phyloP scores from a whole-genome alignment of 768 basidiomycete species.

The Tricholoma matsutake region DNA sequence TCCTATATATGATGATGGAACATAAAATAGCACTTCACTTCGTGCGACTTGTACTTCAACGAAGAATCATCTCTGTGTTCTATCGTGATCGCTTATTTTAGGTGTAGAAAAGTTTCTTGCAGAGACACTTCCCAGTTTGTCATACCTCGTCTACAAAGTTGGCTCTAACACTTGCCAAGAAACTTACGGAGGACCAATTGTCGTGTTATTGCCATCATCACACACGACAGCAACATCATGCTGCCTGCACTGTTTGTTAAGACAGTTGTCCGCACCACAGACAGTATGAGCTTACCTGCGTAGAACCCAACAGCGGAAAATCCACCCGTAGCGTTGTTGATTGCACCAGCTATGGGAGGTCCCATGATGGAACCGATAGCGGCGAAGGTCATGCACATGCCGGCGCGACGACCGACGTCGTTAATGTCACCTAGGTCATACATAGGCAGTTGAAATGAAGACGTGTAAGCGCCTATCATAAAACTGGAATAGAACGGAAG shows the following conservation, averaged over 20 bases:
- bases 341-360: conserved; percentile 62
- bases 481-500: conserved; percentile 29
- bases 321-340: conserved; percentile 42
- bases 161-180: conserved; percentile 37
- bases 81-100: background rate
- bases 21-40: too few relatives aligned
- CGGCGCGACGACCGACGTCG: conserved; percentile 56
- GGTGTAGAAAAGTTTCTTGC: background rate
- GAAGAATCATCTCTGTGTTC: too few relatives aligned
- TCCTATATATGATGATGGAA: too few relatives aligned
- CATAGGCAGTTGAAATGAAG: conserved; percentile 43
- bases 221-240: conserved; percentile 38
- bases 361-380: conserved; percentile 56
- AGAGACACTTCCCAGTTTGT: background rate
- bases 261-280: background rate
- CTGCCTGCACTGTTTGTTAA: conserved; percentile 21
- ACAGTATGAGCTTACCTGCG: conserved; percentile 34
- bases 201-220: conserved; percentile 37
- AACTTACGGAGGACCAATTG: conserved; percentile 37
- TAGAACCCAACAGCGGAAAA: conserved; percentile 48
- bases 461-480: conserved; percentile 48
- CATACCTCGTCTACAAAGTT: background rate
- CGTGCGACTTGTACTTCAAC: too few relatives aligned
- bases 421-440: conserved; percentile 47
- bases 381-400: conserved; percentile 50